These are phyloP conservation scores for Colletotrichum incanum DNA, from an alignment of 2,329 filamentous ascomycete species.

Conservation along the genomic window DNA sequence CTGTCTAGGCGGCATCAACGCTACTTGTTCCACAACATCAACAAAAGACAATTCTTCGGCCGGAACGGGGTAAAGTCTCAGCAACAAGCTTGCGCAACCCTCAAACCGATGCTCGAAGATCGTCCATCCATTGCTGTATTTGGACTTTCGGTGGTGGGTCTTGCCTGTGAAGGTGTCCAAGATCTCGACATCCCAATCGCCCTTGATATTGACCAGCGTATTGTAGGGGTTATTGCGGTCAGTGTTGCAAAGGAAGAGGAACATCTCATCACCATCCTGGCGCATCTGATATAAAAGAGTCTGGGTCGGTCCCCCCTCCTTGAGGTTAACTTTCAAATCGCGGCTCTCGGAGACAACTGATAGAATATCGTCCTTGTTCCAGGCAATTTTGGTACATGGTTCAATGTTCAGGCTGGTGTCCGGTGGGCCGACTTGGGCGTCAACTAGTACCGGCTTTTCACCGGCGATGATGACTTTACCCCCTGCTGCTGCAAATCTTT, in stretches of 20 bases:
- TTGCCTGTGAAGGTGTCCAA: constrained; percentile 50
- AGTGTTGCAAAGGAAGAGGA: constrained; percentile 52
- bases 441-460: neutral
- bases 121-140: constrained; percentile 45
- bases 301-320: constrained; percentile 24
- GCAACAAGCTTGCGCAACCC: constrained; percentile 49
- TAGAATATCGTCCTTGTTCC: constrained; percentile 5
- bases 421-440: constrained; percentile 13
- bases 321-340: constrained; percentile 14
- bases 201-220: constrained; percentile 47
- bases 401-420: neutral
- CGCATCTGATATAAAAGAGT: constrained; percentile 51
- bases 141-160: constrained; percentile 24
- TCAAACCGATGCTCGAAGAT: constrained; percentile 48
- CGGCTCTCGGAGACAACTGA: neutral
- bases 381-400: neutral
- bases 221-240: constrained; percentile 45
- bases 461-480: constrained; percentile 34
- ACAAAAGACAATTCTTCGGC: constrained; percentile 16
- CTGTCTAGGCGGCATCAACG: neutral
- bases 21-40: neutral
- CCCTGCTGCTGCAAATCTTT: constrained; percentile 44
- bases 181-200: constrained; percentile 47
- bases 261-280: constrained; percentile 48
- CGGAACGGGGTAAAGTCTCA: constrained; percentile 41